A percentile compares a stretch with the other conserved stretches of the same genome.
Conservation (phyloP, 2,329 filamentous ascomycete species). For the Ophiostoma ips region DNA sequence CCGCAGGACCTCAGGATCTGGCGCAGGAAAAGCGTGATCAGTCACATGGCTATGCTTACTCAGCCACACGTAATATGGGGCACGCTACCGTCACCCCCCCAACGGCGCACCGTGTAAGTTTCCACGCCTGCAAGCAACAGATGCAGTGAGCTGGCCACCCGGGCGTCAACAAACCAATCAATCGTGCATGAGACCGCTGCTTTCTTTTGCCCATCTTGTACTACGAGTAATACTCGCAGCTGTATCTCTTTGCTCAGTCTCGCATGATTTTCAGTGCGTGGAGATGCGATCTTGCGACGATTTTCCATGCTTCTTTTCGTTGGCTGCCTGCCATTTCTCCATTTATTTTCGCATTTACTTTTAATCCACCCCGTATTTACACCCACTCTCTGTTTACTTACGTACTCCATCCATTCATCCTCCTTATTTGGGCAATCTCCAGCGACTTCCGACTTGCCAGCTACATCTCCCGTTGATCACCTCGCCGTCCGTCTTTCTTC, state of each 20-base stretch:
- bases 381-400: neutral
- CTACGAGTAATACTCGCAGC: neutral
- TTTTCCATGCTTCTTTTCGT: neutral
- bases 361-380: neutral
- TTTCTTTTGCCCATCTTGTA: neutral
- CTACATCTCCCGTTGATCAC: no score
- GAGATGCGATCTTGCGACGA: neutral
- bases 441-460: neutral
- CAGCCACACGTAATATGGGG: neutral
- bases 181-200: constrained; percentile 1
- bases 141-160: constrained; percentile 1
- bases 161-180: constrained; percentile 5
- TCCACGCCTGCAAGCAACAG: constrained; percentile 1
- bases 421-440: neutral
- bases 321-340: constrained; percentile 1
- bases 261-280: no score
- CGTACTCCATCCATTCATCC: neutral
- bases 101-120: constrained; percentile 3
- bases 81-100: constrained; percentile 7
- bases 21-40: no score
- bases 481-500: no score
- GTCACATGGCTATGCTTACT: no score
- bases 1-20: no score
- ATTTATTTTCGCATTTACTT: neutral
- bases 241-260: no score